Evolutionary conservation across 2,329 filamentous ascomycete genomes (phyloP), one percentile per base, ranked within the genome.

Genomic region (Achaetomium macrosporum): DNA sequence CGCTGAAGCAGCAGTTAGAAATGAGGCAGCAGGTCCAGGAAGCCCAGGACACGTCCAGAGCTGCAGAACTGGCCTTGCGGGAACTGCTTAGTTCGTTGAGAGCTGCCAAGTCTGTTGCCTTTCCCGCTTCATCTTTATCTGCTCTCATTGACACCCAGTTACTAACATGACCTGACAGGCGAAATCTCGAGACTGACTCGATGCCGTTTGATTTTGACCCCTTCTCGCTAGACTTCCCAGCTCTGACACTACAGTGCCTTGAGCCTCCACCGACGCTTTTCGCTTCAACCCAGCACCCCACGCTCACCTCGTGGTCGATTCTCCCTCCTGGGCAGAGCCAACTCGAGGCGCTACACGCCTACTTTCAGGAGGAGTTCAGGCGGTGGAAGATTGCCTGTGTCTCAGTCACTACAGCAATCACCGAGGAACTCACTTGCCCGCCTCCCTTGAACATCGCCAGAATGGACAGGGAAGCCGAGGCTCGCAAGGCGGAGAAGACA

Each of bases 61-160:
- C 91, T 5, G 84, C 91, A 19, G 90, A 96, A 71, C 72, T 96
- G 66, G 90, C 92, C 7, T 71, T 96, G 61, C 77, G 88, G 57
- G 92, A 96, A 71, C 75, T 96, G 42, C 71, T 96, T 50, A 84
- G 85, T 63, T 91, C 87, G 55, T 80, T 91, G 67, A 83, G 87
- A 65, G 88, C 90, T 57, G 90, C 91, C 59, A 90, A 85, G 88
- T 91, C 76, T 63, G 82, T 61, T 9, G 19, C 43, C 40, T 43
- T 53, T 44, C 51, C 31, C 52, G 36, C 55, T 58, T 54, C 51
- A 42, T 36, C 19, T 57, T 47, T 50, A 33, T 40, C 42, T 47
- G 51, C 53, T 15, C 37, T n/a, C n/a, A n/a, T n/a, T n/a, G n/a
- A n/a, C n/a, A n/a, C n/a, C n/a, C 47, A 42, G 30, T 43, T 31